Evolutionary conservation across 2,329 filamentous ascomycete species (phyloP).

Genomic region (Arthrobotrys iridis): DNA sequence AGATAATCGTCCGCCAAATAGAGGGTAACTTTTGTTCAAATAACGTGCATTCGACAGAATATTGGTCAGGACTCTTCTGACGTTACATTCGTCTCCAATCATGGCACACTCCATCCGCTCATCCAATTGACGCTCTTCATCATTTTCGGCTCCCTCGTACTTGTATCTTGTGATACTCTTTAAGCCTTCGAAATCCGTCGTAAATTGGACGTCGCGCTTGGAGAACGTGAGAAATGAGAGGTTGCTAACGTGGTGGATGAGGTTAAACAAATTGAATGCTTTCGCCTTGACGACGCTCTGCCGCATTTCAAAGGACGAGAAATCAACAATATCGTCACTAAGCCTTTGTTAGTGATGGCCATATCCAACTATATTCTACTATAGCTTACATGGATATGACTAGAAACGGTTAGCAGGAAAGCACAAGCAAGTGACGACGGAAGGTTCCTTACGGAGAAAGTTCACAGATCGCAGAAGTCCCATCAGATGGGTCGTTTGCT

Average conservation of each 20-base stretch:
- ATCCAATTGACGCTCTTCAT: slow-evolving; percentile 39
- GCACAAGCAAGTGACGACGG: not conserved
- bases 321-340: slow-evolving; percentile 57
- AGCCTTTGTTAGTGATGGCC: slow-evolving; percentile 5
- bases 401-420: slow-evolving; percentile 43
- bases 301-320: slow-evolving; percentile 56
- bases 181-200: slow-evolving; percentile 43
- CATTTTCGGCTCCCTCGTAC: slow-evolving; percentile 40
- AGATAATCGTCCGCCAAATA: not conserved
- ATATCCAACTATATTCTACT: not conserved
- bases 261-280: slow-evolving; percentile 55
- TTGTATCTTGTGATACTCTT: slow-evolving; percentile 38
- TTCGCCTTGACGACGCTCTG: slow-evolving; percentile 50
- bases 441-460: slow-evolving; percentile 52
- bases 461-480: slow-evolving; percentile 54
- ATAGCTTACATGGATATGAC: slow-evolving; percentile 47
- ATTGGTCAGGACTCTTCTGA: slow-evolving; percentile 56
- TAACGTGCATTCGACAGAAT: slow-evolving; percentile 55
- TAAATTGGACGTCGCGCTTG: slow-evolving; percentile 50
- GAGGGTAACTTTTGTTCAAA: not conserved
- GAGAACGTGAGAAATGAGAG: slow-evolving; percentile 49
- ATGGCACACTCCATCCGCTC: slow-evolving; percentile 55
- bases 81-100: slow-evolving; percentile 56
- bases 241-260: slow-evolving; percentile 56
- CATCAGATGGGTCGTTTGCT: slow-evolving; percentile 55